These are phyloP conservation scores for Paxillus involutus DNA, from an alignment of 768 basidiomycete species.

Conservation along the genomic window DNA sequence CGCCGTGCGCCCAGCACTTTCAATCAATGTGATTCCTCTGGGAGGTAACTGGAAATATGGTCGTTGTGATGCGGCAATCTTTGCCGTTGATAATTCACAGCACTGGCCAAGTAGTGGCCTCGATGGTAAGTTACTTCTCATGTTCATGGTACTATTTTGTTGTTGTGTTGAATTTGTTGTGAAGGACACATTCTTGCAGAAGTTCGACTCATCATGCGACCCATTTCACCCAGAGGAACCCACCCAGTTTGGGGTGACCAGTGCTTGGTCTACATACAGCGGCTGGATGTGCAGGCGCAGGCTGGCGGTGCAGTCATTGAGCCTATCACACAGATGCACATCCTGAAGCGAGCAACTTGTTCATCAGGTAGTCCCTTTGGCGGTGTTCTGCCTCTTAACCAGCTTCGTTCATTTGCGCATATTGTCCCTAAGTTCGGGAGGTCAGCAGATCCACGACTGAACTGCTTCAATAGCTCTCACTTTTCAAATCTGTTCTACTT, in stretches of 20 bases:
- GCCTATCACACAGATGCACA: conserved; percentile 17
- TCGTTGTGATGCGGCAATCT: conserved; percentile 18
- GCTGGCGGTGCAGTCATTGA: conserved; percentile 10
- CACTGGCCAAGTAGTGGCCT: conserved; percentile 14
- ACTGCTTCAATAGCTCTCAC: too few relatives aligned
- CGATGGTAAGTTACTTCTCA: conserved; percentile 1
- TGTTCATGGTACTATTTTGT: not conserved
- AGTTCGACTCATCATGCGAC: conserved; percentile 16
- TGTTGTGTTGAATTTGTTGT: not conserved
- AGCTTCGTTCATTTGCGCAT: conserved; percentile 21
- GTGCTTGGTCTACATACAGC: conserved; percentile 25
- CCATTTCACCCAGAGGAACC: not conserved
- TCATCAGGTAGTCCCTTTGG: conserved; percentile 16
- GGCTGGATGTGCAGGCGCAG: conserved; percentile 22
- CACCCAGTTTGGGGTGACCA: not conserved
- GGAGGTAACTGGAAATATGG: conserved; percentile 19
- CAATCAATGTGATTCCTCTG: conserved; percentile 22
- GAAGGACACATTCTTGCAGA: conserved; percentile 15
- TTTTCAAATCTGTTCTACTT: conserved; percentile 26
- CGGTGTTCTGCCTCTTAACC: conserved; percentile 26
- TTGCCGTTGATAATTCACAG: conserved; percentile 17
- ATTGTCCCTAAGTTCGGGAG: conserved; percentile 28
- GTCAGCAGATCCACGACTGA: conserved; percentile 21
- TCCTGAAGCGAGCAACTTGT: conserved; percentile 18
- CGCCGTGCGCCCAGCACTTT: not conserved